Evolutionary conservation across 257 asterid genomes (phyloP), one percentile per base, ranked within the genome.

Genomic region (Ocimum tenuiflorum): DNA sequence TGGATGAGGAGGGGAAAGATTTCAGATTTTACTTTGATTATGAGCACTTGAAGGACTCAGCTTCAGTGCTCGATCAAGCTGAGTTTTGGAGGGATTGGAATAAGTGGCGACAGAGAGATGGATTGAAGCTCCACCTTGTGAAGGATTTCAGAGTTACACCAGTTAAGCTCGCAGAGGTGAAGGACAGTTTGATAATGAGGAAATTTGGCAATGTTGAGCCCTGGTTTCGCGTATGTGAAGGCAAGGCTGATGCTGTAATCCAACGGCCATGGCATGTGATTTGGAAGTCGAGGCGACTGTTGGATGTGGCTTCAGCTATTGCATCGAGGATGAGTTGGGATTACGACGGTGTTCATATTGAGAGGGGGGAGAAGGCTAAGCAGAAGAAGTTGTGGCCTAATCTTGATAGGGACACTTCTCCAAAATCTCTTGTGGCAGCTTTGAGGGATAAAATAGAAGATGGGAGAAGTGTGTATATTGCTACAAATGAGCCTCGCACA

Each of bases 171-270:
- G 73, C 72, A 6, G 70, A 57, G 10, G 79, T 75, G 17, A 80
- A 78, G 75, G 91, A 86, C 63, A 76, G 79, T 70, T 66, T 82
- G 65, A 78, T 88, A 5, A 75, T 80, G 92, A 85, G 95, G 80
- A 88, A 84, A 68, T 90, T 90, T 20, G 92, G 88, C 3, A 31
- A 43, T 0, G 88, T 82, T 19, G 95, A 84, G 84, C 91, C 94
- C 65, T 89, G 96, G 97, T 81, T 71, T 56, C 79, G 86, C 51
- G 96, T 92, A 8, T 87, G 98, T 47, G 95, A 89, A 72, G 96
- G 94, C 6, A 88, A 79, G 75, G 71, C 89, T 1, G 86, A 67
- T 51, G 75, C 82, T 20, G 73, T 77, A 3, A 73, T 87, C 56
- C 77, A 79, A 50, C 72, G 94, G 33, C 97, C 98, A 8, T 92